Conservation (phyloP, 2,329 filamentous ascomycete species). For the Colletotrichum tanaceti region DNA sequence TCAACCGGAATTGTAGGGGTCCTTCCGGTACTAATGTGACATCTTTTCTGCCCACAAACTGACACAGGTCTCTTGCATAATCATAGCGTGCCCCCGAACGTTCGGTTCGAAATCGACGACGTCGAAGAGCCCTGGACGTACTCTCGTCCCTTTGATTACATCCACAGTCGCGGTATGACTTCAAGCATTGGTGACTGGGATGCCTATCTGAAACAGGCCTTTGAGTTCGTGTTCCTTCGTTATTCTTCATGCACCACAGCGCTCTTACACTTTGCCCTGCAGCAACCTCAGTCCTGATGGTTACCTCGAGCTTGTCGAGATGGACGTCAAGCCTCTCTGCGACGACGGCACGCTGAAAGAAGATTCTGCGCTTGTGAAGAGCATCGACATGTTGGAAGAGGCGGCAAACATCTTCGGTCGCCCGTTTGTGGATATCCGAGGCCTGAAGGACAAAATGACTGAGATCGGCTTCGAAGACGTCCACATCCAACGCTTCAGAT, state of each 20-base stretch:
- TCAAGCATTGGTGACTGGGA: slow-evolving; percentile 50
- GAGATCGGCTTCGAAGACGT: slow-evolving; percentile 51
- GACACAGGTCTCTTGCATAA: too few relatives aligned
- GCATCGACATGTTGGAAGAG: neutral
- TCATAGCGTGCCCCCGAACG: slow-evolving; percentile 61
- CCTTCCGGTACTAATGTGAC: neutral
- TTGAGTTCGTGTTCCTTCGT: slow-evolving; percentile 40
- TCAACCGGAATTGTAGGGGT: slow-evolving; percentile 49
- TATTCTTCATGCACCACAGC: neutral
- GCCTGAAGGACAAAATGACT: slow-evolving; percentile 30
- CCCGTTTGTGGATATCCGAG: neutral
- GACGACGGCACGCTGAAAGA: slow-evolving; percentile 54
- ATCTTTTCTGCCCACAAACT: neutral
- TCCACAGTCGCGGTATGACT: slow-evolving; percentile 53
- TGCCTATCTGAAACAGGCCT: slow-evolving; percentile 51
- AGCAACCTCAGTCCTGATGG: slow-evolving; percentile 54
- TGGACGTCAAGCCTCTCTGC: slow-evolving; percentile 50
- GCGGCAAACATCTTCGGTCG: neutral
- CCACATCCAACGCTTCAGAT: slow-evolving; percentile 35
- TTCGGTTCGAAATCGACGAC: slow-evolving; percentile 59
- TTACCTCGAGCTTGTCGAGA: slow-evolving; percentile 58
- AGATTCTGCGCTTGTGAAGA: slow-evolving; percentile 46
- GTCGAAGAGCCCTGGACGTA: slow-evolving; percentile 55
- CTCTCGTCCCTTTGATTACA: slow-evolving; percentile 52
- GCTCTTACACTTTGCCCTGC: neutral